These are phyloP conservation scores for Tricholoma saponaceum DNA, from an alignment of 768 basidiomycete genomes.

Conservation along the genomic window DNA sequence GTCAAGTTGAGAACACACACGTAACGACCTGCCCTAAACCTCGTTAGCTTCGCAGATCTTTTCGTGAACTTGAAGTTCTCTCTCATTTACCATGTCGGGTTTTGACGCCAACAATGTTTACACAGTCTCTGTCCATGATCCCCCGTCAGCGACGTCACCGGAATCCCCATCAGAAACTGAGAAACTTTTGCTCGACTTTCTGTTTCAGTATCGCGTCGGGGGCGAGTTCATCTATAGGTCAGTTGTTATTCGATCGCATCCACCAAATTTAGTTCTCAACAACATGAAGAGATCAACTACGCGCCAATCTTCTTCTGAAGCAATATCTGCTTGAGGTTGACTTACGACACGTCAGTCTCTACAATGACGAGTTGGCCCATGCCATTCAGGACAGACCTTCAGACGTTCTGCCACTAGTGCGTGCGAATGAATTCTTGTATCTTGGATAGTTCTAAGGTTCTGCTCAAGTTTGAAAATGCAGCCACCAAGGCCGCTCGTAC, in stretches of 20 bases:
- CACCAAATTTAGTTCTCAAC: constrained; percentile 8
- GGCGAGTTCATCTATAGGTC: constrained; percentile 92
- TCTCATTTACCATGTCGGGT: constrained; percentile 56
- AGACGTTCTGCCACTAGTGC: constrained; percentile 83
- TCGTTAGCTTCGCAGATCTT: constrained; percentile 9
- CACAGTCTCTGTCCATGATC: constrained; percentile 74
- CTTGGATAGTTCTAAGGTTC: neutral
- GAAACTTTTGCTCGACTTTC: constrained; percentile 77
- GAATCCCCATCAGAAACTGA: constrained; percentile 82
- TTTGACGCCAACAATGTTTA: constrained; percentile 83
- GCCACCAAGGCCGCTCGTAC: constrained; percentile 79
- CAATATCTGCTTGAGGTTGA: constrained; percentile 87
- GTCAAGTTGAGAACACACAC: constrained; percentile 11
- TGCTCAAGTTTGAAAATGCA: constrained; percentile 82
- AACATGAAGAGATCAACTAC: constrained; percentile 69
- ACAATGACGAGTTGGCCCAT: constrained; percentile 93
- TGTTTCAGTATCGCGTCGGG: constrained; percentile 83
- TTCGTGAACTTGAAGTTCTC: too few relatives aligned
- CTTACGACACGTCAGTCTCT: constrained; percentile 71
- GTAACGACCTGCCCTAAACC: constrained; percentile 24
- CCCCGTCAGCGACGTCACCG: constrained; percentile 47
- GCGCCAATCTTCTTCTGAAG: constrained; percentile 85
- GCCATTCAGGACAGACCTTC: constrained; percentile 85
- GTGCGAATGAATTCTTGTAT: constrained; percentile 17
- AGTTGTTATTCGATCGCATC: constrained; percentile 13